These are phyloP conservation scores for Naganishia liquefaciens DNA, from an alignment of 1,284 basidiomycete genomes.

Conservation along the genomic window DNA sequence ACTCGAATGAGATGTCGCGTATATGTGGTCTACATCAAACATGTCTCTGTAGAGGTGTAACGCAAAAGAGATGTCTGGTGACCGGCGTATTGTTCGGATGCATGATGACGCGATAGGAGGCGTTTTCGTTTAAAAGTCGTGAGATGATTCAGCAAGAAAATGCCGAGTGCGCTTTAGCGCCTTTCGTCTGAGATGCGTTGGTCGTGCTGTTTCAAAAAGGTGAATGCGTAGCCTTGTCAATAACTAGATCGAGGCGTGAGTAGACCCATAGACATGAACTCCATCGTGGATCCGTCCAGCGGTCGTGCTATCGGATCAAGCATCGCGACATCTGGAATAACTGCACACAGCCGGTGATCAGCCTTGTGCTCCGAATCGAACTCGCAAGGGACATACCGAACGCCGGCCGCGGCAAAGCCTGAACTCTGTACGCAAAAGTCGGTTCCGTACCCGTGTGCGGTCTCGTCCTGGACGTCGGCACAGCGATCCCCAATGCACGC, in stretches of 20 bases:
- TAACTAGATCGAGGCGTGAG: slow-evolving; percentile 5
- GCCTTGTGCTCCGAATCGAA: not conserved
- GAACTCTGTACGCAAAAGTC: no score
- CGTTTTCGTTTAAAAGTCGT: not conserved
- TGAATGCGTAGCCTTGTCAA: not conserved
- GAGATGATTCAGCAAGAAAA: not conserved
- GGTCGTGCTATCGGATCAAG: not conserved
- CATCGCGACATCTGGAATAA: not conserved
- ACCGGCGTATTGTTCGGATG: not conserved
- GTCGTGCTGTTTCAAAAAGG: not conserved
- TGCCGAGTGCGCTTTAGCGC: not conserved
- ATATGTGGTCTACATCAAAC: no score
- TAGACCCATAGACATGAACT: not conserved
- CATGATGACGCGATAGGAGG: not conserved
- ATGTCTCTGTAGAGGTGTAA: no score
- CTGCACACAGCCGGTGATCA: not conserved
- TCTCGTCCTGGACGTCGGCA: no score
- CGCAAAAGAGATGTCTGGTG: no score
- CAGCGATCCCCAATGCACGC: not conserved
- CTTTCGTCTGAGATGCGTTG: not conserved
- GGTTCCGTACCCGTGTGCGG: no score
- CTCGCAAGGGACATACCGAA: no score
- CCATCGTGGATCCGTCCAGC: not conserved
- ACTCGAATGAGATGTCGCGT: no score
- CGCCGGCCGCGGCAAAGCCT: not conserved